phyloP scores from a whole-genome alignment of 2,329 filamentous ascomycete genomes.

The Cytospora piceae region DNA sequence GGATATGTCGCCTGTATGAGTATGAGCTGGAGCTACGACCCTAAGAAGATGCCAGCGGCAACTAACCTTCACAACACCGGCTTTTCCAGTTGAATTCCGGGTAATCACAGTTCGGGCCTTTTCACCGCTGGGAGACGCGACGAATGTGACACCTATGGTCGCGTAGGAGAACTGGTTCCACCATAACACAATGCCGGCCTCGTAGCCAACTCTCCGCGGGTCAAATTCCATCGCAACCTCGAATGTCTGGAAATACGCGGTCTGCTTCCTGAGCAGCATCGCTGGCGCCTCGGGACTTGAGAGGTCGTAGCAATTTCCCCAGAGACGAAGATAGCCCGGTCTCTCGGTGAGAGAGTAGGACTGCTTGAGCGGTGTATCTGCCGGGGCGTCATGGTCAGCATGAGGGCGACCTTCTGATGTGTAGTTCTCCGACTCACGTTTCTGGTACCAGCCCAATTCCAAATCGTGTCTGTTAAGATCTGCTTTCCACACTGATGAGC shows the following conservation, averaged over 20 bases:
- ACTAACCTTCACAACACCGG: slow-evolving; percentile 33
- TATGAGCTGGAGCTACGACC: background rate
- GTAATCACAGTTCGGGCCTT: slow-evolving; percentile 27
- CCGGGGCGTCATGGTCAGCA: slow-evolving; percentile 11
- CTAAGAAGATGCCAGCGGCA: too few species aligned
- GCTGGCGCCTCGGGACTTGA: slow-evolving; percentile 54
- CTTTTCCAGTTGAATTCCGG: slow-evolving; percentile 34
- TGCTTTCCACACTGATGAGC: slow-evolving; percentile 37
- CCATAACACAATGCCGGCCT: slow-evolving; percentile 58
- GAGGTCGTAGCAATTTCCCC: slow-evolving; percentile 57
- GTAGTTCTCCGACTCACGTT: slow-evolving; percentile 34
- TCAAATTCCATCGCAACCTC: slow-evolving; percentile 50
- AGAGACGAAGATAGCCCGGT: slow-evolving; percentile 49
- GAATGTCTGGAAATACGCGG: slow-evolving; percentile 47
- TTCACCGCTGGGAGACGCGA: slow-evolving; percentile 28
- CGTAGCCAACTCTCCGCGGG: slow-evolving; percentile 46
- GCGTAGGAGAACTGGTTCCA: slow-evolving; percentile 53
- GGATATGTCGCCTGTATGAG: slow-evolving; percentile 24
- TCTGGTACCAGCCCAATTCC: slow-evolving; percentile 45
- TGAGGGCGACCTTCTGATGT: background rate
- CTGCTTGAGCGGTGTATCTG: slow-evolving; percentile 52
- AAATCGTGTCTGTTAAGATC: slow-evolving; percentile 41
- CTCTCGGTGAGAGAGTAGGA: slow-evolving; percentile 52
- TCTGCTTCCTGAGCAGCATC: slow-evolving; percentile 59
- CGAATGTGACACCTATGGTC: slow-evolving; percentile 37